phyloP scores from a whole-genome alignment of 805 yeast species.

The Yarrowia sp. region DNA sequence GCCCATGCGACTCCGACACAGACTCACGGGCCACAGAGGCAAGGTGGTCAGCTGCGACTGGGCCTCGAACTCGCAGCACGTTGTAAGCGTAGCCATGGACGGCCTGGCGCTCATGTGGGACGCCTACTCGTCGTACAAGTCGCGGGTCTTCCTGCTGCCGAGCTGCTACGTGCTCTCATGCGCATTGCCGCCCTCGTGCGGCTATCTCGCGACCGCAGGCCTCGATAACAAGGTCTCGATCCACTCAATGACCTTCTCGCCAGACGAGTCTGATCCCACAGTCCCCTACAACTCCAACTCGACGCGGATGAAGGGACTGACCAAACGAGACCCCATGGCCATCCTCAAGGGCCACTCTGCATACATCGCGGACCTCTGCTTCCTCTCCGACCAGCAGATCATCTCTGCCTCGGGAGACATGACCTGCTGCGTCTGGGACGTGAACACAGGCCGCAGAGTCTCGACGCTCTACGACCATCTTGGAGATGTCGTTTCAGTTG shows the following conservation, averaged over 20 bases:
- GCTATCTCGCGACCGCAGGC: constrained; percentile 75
- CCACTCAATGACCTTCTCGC: not conserved
- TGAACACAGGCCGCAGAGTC: constrained; percentile 52
- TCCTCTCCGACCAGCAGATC: constrained; percentile 54
- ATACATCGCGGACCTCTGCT: constrained; percentile 72
- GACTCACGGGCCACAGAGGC: constrained; percentile 58
- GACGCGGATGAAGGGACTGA: not conserved
- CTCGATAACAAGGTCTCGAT: constrained; percentile 57
- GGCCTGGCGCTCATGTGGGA: constrained; percentile 87
- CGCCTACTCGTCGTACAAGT: constrained; percentile 64
- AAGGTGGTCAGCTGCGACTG: constrained; percentile 70
- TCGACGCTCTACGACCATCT: constrained; percentile 41
- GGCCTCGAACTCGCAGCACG: constrained; percentile 57
- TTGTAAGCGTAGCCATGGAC: constrained; percentile 80
- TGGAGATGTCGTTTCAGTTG: constrained; percentile 52
- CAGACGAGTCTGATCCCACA: not conserved
- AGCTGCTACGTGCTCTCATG: constrained; percentile 79
- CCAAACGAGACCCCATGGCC: constrained; percentile 45
- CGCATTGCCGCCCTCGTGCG: constrained; percentile 65
- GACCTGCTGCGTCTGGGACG: constrained; percentile 79
- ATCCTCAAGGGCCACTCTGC: constrained; percentile 79
- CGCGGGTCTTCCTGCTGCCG: constrained; percentile 66
- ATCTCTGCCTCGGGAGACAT: constrained; percentile 80
- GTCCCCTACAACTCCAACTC: not conserved
- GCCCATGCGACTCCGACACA: not conserved